Percentiles rank a stretch among this genome's conserved stretches.
These are phyloP conservation scores for Ramalina intermedia DNA, from an alignment of 495 filamentous ascomycete species.

Conservation along the genomic window DNA sequence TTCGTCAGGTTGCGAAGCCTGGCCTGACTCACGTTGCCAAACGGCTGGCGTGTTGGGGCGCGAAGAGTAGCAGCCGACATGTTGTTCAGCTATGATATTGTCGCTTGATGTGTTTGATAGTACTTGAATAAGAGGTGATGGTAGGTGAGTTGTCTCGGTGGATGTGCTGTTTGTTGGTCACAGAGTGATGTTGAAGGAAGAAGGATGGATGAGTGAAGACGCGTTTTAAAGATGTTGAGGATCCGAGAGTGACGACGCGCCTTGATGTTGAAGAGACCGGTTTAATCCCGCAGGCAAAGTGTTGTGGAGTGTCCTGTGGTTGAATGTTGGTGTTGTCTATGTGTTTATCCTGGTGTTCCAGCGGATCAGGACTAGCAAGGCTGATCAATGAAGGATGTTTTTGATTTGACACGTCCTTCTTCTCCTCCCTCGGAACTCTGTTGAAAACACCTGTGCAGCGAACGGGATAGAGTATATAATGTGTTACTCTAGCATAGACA, in stretches of 20 bases:
- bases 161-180: neutral
- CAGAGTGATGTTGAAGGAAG: neutral
- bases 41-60: slow-evolving; percentile 33
- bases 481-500: neutral
- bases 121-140: neutral
- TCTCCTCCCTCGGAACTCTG: neutral
- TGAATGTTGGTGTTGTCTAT: neutral
- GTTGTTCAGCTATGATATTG: neutral
- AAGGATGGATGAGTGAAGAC: neutral
- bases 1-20: slow-evolving; percentile 41
- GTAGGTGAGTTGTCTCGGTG: neutral
- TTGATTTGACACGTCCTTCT: too few species aligned
- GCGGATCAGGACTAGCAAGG: too few species aligned
- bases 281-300: too few species aligned
- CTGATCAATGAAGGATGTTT: too few species aligned
- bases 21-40: slow-evolving; percentile 37
- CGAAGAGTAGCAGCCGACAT: slow-evolving; percentile 15
- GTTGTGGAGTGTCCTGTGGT: neutral
- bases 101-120: neutral
- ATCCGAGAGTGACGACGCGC: neutral
- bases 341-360: too few species aligned
- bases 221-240: neutral
- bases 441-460: neutral
- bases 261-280: too few species aligned
- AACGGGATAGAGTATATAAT: neutral